phyloP scores from a whole-genome alignment of 805 yeast species.

The Pichia deserticola region DNA sequence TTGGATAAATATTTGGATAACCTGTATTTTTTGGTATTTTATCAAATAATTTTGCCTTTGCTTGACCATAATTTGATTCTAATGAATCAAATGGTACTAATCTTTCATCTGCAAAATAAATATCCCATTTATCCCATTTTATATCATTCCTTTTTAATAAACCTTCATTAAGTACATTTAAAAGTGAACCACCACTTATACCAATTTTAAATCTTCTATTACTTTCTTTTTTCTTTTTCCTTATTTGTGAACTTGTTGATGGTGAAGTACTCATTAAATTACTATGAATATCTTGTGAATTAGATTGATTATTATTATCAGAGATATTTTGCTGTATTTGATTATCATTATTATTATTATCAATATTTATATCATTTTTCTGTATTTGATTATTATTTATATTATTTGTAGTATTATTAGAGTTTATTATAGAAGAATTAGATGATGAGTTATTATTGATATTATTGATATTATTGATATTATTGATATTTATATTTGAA shows the following conservation, averaged over 20 bases:
- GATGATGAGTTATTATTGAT: not conserved
- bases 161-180: slow-evolving; percentile 83
- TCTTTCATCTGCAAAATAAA: slow-evolving; percentile 94
- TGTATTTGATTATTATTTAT: too few species aligned
- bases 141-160: slow-evolving; percentile 60
- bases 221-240: slow-evolving; percentile 44
- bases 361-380: too few species aligned
- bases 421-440: not conserved
- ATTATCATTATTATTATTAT: too few species aligned
- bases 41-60: slow-evolving; percentile 77
- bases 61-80: slow-evolving; percentile 86
- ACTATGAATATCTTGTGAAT: not conserved
- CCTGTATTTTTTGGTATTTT: slow-evolving; percentile 42
- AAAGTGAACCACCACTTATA: slow-evolving; percentile 85
- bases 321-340: too few species aligned
- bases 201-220: slow-evolving; percentile 83
- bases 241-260: slow-evolving; percentile 22
- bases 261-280: slow-evolving; percentile 8
- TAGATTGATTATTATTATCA: not conserved
- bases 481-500: too few species aligned
- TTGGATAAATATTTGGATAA: slow-evolving; percentile 72
- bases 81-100: slow-evolving; percentile 78
- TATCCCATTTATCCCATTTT: slow-evolving; percentile 91
- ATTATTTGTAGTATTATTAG: not conserved
- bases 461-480: too few species aligned